Percentiles rank a stretch among this genome's conserved stretches.
phyloP scores from a whole-genome alignment of 2,329 filamentous ascomycete species.

The Pestalotiopsis sp. region DNA sequence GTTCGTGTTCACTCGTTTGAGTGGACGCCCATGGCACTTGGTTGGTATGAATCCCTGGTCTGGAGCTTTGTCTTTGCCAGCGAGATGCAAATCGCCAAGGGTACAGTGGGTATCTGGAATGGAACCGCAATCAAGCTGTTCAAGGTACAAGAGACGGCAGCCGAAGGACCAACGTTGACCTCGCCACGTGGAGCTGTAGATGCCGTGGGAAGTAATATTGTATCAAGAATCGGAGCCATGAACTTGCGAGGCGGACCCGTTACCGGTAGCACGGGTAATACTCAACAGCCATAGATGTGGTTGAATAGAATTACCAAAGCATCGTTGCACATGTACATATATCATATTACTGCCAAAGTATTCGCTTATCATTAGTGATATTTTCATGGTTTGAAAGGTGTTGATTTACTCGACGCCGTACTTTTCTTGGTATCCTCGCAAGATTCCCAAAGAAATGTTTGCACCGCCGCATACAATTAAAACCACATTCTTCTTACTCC shows the following conservation, averaged over 20 bases:
- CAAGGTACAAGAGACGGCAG: constrained; percentile 81
- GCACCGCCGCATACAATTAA: constrained; percentile 83
- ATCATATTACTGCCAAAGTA: background rate
- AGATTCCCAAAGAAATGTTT: constrained; percentile 63
- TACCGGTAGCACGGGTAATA: background rate
- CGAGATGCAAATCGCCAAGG: constrained; percentile 85
- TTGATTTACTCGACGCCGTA: constrained; percentile 36
- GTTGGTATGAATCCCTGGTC: constrained; percentile 93
- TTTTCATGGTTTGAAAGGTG: background rate
- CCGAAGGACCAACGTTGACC: constrained; percentile 78
- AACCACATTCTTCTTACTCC: constrained; percentile 72
- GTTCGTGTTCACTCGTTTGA: constrained; percentile 87
- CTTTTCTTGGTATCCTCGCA: constrained; percentile 58
- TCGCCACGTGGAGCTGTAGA: constrained; percentile 90
- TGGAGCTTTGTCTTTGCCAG: constrained; percentile 92
- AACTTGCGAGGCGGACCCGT: constrained; percentile 61
- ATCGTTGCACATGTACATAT: background rate
- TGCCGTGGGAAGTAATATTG: constrained; percentile 87
- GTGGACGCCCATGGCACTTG: constrained; percentile 87
- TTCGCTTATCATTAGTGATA: background rate
- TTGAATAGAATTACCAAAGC: background rate
- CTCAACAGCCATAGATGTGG: background rate
- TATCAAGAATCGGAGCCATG: constrained; percentile 81
- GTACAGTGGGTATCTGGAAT: constrained; percentile 92
- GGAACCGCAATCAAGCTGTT: constrained; percentile 88